phyloP scores from a whole-genome alignment of 768 basidiomycete genomes.

The Stropharia rugosoannulata region DNA sequence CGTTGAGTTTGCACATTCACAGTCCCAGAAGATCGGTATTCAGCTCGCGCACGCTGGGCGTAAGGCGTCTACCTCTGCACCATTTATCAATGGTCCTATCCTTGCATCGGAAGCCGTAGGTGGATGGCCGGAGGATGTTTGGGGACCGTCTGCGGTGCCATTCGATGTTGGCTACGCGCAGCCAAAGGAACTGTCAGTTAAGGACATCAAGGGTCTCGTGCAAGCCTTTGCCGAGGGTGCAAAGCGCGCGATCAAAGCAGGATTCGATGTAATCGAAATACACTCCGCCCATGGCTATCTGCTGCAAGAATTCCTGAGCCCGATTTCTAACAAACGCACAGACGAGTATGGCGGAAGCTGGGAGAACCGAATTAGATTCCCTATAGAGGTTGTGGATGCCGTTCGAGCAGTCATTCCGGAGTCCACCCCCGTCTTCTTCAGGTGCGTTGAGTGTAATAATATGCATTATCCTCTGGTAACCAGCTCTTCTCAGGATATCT shows the following conservation, averaged over 20 bases:
- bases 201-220: slow-evolving; percentile 57
- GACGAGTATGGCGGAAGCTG: slow-evolving; percentile 71
- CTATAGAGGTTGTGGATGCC: slow-evolving; percentile 62
- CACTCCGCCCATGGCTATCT: slow-evolving; percentile 69
- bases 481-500: slow-evolving; percentile 44
- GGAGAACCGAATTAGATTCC: slow-evolving; percentile 66
- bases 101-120: slow-evolving; percentile 34
- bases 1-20: slow-evolving; percentile 71
- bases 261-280: slow-evolving; percentile 62
- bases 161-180: slow-evolving; percentile 41
- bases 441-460: slow-evolving; percentile 34
- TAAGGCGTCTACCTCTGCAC: slow-evolving; percentile 65
- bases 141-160: slow-evolving; percentile 54
- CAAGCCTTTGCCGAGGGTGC: slow-evolving; percentile 53
- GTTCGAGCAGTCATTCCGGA: slow-evolving; percentile 59
- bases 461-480: background rate
- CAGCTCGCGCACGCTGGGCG: slow-evolving; percentile 78
- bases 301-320: slow-evolving; percentile 68
- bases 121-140: slow-evolving; percentile 57
- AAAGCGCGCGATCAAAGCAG: slow-evolving; percentile 53
- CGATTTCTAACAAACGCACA: slow-evolving; percentile 55
- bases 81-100: slow-evolving; percentile 46
- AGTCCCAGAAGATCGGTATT: slow-evolving; percentile 67
- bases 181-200: slow-evolving; percentile 56
- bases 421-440: slow-evolving; percentile 68